phyloP scores from a whole-genome alignment of 2,329 filamentous ascomycete genomes.

The Ophiostoma sp. region DNA sequence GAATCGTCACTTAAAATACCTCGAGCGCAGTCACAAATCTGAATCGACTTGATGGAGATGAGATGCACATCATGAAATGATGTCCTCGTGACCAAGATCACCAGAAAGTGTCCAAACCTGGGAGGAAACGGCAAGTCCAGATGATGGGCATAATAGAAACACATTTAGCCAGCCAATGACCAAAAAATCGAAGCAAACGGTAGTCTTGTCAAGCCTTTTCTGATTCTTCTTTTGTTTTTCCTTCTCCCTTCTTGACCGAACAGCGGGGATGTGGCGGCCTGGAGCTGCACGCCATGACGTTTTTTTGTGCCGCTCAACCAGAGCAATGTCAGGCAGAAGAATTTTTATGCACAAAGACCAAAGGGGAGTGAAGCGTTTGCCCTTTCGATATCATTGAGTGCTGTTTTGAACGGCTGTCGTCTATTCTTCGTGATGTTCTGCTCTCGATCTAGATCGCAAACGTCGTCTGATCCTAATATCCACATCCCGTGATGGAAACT shows the following conservation, averaged over 20 bases:
- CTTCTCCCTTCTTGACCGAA: not conserved
- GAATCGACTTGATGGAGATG: not conserved
- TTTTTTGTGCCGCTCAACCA: conserved; percentile 2
- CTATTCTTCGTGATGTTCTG: not conserved
- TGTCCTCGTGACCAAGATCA: not conserved
- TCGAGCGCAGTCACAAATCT: not conserved
- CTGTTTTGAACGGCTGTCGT: not conserved
- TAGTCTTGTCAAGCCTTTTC: not conserved
- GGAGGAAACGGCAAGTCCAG: not conserved
- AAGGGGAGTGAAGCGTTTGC: no score
- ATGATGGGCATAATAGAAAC: not conserved
- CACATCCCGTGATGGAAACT: not conserved
- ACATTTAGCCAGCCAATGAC: conserved; percentile 14
- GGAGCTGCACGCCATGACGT: conserved; percentile 13
- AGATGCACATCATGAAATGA: not conserved
- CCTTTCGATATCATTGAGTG: no score
- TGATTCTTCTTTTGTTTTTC: not conserved
- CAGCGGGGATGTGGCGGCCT: not conserved
- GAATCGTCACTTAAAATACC: not conserved
- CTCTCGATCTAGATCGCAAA: not conserved
- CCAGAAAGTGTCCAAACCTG: not conserved
- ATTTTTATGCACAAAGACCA: not conserved
- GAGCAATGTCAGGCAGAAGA: not conserved
- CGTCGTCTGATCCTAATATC: not conserved
- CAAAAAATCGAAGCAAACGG: not conserved